Percentiles rank a stretch among this genome's conserved stretches.
Evolutionary conservation across 2,329 filamentous ascomycete species (phyloP).

Genomic region (Cercospora sesami): DNA sequence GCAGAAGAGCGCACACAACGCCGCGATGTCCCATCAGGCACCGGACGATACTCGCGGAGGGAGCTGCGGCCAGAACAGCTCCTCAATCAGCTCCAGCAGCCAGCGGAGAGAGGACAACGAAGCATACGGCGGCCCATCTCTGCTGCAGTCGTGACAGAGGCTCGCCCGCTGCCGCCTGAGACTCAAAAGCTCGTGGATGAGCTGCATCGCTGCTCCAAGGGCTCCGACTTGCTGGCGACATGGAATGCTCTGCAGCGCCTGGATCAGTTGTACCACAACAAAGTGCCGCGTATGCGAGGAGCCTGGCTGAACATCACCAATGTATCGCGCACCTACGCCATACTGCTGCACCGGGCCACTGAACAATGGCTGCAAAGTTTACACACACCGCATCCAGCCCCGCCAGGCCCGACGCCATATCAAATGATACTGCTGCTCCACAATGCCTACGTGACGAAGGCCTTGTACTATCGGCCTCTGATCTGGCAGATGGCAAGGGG

Average conservation of each 20-base stretch:
- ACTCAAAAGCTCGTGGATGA: not conserved
- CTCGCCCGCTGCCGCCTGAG: not conserved
- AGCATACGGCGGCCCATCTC: not conserved
- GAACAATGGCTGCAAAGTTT: conserved; percentile 3
- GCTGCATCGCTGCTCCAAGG: not conserved
- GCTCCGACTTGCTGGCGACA: conserved; percentile 3
- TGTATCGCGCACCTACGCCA: not conserved
- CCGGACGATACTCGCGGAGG: conserved; percentile 28
- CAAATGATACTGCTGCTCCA: conserved; percentile 12
- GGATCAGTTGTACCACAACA: not conserved
- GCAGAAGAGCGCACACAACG: not conserved
- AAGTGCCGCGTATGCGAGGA: not conserved
- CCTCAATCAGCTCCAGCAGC: conserved; percentile 21
- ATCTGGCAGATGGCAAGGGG: conserved; percentile 16
- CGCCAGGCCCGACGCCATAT: conserved; percentile 12
- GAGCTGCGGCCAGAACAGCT: conserved; percentile 28
- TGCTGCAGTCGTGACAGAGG: not conserved
- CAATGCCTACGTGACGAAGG: conserved; percentile 3
- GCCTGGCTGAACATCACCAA: not conserved
- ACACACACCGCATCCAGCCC: not conserved
- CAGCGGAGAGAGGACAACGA: not conserved
- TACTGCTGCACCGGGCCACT: not conserved
- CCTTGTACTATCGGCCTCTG: conserved; percentile 12
- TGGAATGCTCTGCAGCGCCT: conserved; percentile 20
- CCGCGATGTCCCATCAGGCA: not conserved